phyloP scores from a whole-genome alignment of 2,329 filamentous ascomycete species.

The Annulohypoxylon truncatum region DNA sequence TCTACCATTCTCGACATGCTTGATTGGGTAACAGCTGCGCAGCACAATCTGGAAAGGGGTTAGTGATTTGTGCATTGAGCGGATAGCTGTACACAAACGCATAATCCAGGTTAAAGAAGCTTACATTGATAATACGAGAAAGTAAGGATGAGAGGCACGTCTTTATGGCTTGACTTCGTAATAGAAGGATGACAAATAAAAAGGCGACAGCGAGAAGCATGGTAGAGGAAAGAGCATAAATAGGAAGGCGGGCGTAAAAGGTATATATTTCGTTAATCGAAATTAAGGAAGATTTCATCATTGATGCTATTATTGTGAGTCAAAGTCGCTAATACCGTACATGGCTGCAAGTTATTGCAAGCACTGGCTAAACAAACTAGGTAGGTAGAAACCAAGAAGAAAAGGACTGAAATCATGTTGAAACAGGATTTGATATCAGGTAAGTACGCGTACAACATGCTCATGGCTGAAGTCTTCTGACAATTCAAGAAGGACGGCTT shows the following conservation, averaged over 20 bases:
- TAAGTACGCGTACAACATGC: no score
- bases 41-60: neutral
- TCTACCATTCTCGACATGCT: neutral
- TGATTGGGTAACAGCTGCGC: neutral
- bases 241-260: no score
- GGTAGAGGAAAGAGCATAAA: neutral
- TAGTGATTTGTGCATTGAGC: no score
- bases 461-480: neutral
- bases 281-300: neutral
- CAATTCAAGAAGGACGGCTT: no score
- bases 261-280: neutral
- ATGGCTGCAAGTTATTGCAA: neutral
- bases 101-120: neutral
- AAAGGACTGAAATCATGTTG: no score
- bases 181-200: neutral
- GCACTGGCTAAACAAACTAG: neutral
- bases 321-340: neutral
- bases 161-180: neutral
- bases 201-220: neutral
- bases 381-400: neutral
- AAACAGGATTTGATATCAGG: no score
- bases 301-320: neutral
- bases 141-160: neutral
- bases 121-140: neutral
- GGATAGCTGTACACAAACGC: no score